phyloP scores from a whole-genome alignment of 2,329 filamentous ascomycete species.

The Stagonosporopsis rhizophila region DNA sequence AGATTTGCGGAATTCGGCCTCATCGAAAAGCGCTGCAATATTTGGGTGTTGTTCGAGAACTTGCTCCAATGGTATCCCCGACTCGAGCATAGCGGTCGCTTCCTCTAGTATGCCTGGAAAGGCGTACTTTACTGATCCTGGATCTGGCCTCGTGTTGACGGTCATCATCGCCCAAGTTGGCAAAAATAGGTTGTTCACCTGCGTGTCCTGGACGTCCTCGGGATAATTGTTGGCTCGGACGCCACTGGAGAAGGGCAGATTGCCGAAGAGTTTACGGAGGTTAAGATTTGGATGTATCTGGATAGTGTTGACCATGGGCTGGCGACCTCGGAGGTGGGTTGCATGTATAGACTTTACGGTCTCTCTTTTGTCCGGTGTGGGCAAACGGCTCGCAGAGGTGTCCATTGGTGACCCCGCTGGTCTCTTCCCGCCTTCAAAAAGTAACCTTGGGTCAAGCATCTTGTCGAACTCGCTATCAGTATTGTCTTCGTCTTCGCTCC shows the following conservation, averaged over 20 bases:
- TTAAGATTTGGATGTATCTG: conserved; percentile 33
- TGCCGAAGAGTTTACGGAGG: conserved; percentile 26
- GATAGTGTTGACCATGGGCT: conserved; percentile 30
- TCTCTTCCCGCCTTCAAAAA: conserved; percentile 3
- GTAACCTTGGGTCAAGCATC: conserved; percentile 24
- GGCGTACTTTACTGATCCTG: conserved; percentile 24
- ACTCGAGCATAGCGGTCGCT: conserved; percentile 21
- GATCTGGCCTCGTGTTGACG: conserved; percentile 29
- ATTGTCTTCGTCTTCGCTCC: conserved; percentile 22
- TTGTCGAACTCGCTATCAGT: conserved; percentile 10
- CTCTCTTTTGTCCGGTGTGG: conserved; percentile 9
- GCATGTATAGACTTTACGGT: conserved; percentile 23
- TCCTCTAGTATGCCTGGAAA: conserved; percentile 22
- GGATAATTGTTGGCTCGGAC: conserved; percentile 21
- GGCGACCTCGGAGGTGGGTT: conserved; percentile 29
- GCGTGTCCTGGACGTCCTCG: conserved; percentile 16
- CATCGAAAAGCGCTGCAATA: conserved; percentile 32
- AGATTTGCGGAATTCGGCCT: conserved; percentile 24
- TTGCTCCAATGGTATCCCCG: conserved; percentile 16
- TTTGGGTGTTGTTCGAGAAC: conserved; percentile 33
- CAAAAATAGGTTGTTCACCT: conserved; percentile 26
- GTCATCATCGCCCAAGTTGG: conserved; percentile 38
- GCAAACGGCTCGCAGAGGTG: conserved; percentile 10
- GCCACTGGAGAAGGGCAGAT: conserved; percentile 26
- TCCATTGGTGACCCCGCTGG: conserved; percentile 19